A percentile compares a stretch with the other conserved stretches of the same genome.
Conservation (phyloP, 1,284 basidiomycete genomes). For the Leccinum fuscescens region DNA sequence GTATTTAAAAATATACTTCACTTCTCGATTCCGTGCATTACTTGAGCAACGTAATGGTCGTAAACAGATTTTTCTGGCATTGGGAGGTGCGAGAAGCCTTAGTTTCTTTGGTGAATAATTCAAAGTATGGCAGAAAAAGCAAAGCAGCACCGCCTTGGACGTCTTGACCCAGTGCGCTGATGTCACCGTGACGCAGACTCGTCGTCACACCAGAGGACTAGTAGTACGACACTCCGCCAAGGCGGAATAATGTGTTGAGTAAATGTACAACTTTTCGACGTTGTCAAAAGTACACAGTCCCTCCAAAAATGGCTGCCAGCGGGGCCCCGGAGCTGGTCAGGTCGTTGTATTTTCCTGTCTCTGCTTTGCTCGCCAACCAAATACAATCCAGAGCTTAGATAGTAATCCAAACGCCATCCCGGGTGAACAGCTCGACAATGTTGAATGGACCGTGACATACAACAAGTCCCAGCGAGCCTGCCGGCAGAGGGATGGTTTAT, state of each 20-base stretch:
- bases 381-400: neutral
- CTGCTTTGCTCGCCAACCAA: neutral
- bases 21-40: no score
- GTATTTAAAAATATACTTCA: no score
- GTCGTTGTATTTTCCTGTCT: neutral
- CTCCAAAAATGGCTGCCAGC: neutral
- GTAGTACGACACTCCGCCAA: neutral
- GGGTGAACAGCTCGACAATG: neutral
- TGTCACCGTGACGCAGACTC: no score
- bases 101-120: no score
- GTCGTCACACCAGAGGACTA: neutral
- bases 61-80: no score
- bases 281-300: constrained; percentile 12
- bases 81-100: no score
- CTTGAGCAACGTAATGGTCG: no score
- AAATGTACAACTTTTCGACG: constrained; percentile 28
- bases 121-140: no score
- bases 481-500: neutral
- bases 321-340: neutral
- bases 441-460: neutral
- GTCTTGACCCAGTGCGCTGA: no score
- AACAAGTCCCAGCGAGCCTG: neutral
- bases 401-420: neutral
- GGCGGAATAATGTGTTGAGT: neutral
- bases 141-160: no score